Evolutionary conservation across 1,284 basidiomycete species (phyloP).

Genomic region (Leccinum fallax): DNA sequence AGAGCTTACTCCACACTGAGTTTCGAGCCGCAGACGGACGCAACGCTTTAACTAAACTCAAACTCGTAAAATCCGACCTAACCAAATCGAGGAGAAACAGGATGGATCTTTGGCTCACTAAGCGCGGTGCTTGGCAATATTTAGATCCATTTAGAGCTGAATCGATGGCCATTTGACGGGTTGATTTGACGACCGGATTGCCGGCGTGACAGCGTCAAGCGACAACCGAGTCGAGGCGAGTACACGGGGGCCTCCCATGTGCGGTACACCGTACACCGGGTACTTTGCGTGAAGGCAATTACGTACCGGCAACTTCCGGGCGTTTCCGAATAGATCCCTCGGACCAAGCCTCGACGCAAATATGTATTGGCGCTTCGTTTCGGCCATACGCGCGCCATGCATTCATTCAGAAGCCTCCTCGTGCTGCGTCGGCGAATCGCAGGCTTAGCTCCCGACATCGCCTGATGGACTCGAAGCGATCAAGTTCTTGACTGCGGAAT

Average conservation of each 20-base stretch:
- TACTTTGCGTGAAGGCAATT: not conserved
- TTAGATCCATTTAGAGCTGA: not conserved
- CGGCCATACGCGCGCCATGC: too few relatives aligned
- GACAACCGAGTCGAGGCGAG: not conserved
- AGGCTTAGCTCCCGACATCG: not conserved
- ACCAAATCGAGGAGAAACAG: not conserved
- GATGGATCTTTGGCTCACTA: not conserved
- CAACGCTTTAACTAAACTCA: too few relatives aligned
- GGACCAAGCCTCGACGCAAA: not conserved
- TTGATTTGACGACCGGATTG: not conserved
- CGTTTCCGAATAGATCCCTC: not conserved
- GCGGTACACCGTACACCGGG: not conserved
- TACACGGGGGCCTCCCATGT: not conserved
- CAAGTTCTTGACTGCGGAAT: slow-evolving; percentile 2
- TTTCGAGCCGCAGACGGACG: too few relatives aligned
- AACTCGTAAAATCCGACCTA: not conserved
- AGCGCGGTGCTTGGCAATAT: not conserved
- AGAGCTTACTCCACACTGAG: too few relatives aligned
- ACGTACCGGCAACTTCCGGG: not conserved
- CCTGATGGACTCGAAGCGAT: slow-evolving; percentile 11
- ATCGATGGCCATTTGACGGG: not conserved
- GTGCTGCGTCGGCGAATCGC: slow-evolving; percentile 4
- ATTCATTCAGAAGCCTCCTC: not conserved
- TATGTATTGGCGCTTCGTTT: not conserved
- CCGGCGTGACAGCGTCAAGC: not conserved